Percentiles rank a stretch among this genome's conserved stretches.
phyloP scores from a whole-genome alignment of 345 rosid genomes.

The Adansonia digitata region DNA sequence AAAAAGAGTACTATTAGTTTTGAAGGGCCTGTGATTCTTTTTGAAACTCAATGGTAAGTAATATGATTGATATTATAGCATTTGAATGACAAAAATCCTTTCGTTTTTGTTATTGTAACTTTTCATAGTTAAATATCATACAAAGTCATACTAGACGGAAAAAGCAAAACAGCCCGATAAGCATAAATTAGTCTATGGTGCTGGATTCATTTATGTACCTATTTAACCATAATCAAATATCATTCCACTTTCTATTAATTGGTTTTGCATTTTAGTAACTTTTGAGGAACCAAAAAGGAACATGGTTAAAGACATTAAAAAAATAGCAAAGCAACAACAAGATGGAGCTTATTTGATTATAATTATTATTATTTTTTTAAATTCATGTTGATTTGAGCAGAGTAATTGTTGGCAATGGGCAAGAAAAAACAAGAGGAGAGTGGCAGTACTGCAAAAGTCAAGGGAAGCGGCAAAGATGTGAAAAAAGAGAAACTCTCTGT shows the following conservation, averaged over 20 bases:
- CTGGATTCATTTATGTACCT: neutral
- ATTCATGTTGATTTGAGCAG: slow-evolving; percentile 16
- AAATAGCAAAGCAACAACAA: neutral
- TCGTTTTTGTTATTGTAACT: neutral
- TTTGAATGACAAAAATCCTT: neutral
- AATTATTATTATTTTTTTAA: too few relatives aligned
- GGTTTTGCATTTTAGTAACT: neutral
- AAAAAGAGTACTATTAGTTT: neutral
- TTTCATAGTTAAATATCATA: neutral
- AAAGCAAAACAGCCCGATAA: neutral
- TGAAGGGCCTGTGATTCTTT: neutral
- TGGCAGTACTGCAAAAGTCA: slow-evolving; percentile 39
- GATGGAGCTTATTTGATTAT: neutral
- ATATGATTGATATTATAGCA: neutral
- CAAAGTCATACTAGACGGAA: neutral
- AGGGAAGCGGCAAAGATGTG: slow-evolving; percentile 51
- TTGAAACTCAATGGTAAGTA: neutral
- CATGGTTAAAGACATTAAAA: neutral
- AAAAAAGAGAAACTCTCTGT: slow-evolving; percentile 66
- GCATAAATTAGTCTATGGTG: neutral
- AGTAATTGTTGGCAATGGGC: slow-evolving; percentile 46
- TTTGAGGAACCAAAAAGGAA: neutral
- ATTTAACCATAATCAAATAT: neutral
- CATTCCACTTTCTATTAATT: neutral
- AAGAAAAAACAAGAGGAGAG: slow-evolving; percentile 64